Conservation (phyloP, 1,284 basidiomycete species). For the Neolentinus lepideus region DNA sequence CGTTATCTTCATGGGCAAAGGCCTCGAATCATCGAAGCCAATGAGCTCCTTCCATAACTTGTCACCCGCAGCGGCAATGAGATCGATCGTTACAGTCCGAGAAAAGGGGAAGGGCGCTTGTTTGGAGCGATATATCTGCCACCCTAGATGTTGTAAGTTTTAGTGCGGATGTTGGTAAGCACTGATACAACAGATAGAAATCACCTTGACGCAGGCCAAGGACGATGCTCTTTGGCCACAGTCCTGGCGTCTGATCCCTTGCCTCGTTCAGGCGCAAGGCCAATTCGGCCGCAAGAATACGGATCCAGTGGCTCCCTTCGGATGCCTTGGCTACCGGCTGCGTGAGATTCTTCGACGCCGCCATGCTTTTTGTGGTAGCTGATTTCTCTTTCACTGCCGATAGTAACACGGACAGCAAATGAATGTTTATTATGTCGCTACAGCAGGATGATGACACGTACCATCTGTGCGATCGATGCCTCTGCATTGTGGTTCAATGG, state of each 20-base stretch:
- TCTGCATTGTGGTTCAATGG: slow-evolving; percentile 29
- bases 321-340: slow-evolving; percentile 65
- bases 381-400: slow-evolving; percentile 62
- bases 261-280: slow-evolving; percentile 81
- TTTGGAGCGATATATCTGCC: slow-evolving; percentile 61
- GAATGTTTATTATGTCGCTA: background rate
- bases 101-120: slow-evolving; percentile 83
- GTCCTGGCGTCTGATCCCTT: slow-evolving; percentile 58
- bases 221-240: slow-evolving; percentile 93
- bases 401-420: slow-evolving; percentile 39
- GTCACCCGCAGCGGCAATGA: slow-evolving; percentile 73
- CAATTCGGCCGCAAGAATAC: slow-evolving; percentile 86
- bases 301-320: slow-evolving; percentile 86
- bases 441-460: slow-evolving; percentile 18
- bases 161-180: slow-evolving; percentile 3
- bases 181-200: slow-evolving; percentile 7
- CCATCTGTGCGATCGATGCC: slow-evolving; percentile 92
- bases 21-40: slow-evolving; percentile 32
- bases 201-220: slow-evolving; percentile 68
- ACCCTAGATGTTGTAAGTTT: slow-evolving; percentile 41
- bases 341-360: slow-evolving; percentile 87
- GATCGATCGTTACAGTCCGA: slow-evolving; percentile 65
- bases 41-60: slow-evolving; percentile 87
- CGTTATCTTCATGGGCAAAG: slow-evolving; percentile 54
- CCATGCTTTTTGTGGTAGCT: slow-evolving; percentile 82